Conservation (phyloP, 225 moss, liverwort and hornwort species). For the Pleurozium schreberi region DNA sequence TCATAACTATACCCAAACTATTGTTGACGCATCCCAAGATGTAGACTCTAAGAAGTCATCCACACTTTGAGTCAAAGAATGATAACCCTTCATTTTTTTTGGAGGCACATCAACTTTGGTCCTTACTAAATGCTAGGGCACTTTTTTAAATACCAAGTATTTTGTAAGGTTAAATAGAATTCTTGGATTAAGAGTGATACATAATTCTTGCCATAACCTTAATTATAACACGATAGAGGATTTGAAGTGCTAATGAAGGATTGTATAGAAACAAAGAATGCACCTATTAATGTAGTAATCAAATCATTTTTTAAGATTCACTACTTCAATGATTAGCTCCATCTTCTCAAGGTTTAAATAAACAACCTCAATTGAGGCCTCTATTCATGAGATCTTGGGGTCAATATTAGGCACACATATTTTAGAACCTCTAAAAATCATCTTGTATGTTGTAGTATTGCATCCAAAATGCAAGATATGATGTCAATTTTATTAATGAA, state of each 20-base stretch:
- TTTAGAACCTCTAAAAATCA: too few relatives aligned
- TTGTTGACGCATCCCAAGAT: neutral
- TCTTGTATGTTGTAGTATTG: too few relatives aligned
- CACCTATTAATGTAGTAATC: neutral
- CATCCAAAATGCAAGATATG: too few relatives aligned
- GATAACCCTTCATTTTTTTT: too few relatives aligned
- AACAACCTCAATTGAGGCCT: neutral
- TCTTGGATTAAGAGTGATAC: neutral
- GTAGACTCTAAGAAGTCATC: neutral
- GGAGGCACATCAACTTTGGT: neutral
- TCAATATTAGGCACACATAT: too few relatives aligned
- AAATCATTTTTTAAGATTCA: accelerated
- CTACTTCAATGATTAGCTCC: accelerated
- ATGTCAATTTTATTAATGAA: too few relatives aligned
- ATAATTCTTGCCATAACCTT: too few relatives aligned
- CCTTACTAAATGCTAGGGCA: accelerated
- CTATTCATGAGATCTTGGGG: neutral
- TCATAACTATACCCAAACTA: too few relatives aligned
- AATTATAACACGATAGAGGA: accelerated
- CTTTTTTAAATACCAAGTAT: neutral
- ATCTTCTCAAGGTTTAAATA: accelerated
- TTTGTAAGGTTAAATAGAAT: neutral
- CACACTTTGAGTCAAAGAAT: neutral
- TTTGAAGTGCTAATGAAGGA: neutral
- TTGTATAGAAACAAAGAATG: neutral